phyloP scores from a whole-genome alignment of 495 filamentous ascomycete genomes.

The Aspergillus biplanus region DNA sequence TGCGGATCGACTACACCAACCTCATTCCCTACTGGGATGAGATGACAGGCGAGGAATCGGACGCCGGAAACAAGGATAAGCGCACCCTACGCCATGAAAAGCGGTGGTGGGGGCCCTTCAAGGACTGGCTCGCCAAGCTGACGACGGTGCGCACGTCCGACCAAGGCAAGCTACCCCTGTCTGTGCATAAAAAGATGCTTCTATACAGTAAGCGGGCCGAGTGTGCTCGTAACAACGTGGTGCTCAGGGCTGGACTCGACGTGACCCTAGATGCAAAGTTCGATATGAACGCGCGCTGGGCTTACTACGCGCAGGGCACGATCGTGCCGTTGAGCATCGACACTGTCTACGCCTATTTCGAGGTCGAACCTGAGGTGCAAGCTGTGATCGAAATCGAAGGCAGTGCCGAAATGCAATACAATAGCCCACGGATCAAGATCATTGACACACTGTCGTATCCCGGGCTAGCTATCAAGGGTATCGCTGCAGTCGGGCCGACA shows the following conservation, averaged over 20 bases:
- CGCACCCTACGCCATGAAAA: constrained; percentile 4
- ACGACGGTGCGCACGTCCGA: constrained; percentile 12
- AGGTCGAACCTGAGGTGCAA: constrained; percentile 20
- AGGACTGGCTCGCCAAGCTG: constrained; percentile 15
- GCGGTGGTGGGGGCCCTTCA: constrained; percentile 26
- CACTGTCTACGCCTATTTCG: constrained; percentile 26
- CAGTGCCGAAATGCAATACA: constrained; percentile 24
- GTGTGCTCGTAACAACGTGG: constrained; percentile 3
- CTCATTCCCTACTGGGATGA: constrained; percentile 29
- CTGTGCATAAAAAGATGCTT: neutral
- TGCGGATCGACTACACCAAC: constrained; percentile 31
- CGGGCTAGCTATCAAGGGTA: constrained; percentile 37
- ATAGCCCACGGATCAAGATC: constrained; percentile 25
- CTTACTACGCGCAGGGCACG: constrained; percentile 29
- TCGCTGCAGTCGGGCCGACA: constrained; percentile 38
- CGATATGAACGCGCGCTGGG: constrained; percentile 26
- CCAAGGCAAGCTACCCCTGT: constrained; percentile 5
- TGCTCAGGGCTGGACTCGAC: constrained; percentile 18
- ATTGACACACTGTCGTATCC: constrained; percentile 34
- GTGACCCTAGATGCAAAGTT: constrained; percentile 25
- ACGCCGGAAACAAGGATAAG: neutral
- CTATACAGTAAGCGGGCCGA: constrained; percentile 5
- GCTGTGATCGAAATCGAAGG: constrained; percentile 21
- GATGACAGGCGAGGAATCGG: constrained; percentile 20
- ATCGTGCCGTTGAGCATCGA: constrained; percentile 23